Conservation (phyloP, 148 eudicot species). For the Chenopodium formosanum region DNA sequence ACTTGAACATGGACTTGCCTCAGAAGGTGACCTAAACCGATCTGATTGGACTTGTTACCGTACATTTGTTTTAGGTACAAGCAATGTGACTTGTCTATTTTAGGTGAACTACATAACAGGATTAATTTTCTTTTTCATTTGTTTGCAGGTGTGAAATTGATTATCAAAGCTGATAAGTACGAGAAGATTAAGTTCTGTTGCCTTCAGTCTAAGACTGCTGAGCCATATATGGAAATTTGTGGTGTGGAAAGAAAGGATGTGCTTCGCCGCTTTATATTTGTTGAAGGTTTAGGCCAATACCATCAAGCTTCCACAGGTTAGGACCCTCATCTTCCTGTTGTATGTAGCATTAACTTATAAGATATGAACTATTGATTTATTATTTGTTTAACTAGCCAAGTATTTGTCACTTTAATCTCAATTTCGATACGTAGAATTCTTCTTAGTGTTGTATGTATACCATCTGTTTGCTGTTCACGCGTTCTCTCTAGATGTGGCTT, state of each 20-base stretch:
- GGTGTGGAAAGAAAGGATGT: slow-evolving; percentile 78
- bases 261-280: slow-evolving; percentile 78
- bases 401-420: background rate
- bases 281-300: slow-evolving; percentile 78
- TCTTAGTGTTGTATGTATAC: too few relatives aligned
- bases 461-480: background rate
- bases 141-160: slow-evolving; percentile 82
- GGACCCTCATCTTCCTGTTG: background rate
- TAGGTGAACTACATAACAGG: background rate
- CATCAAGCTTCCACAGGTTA: slow-evolving; percentile 93
- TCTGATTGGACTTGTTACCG: background rate
- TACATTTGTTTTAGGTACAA: too few relatives aligned
- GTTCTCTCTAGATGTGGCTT: background rate
- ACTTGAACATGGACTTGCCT: background rate
- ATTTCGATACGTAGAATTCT: too few relatives aligned
- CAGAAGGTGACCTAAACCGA: background rate
- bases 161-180: slow-evolving; percentile 68
- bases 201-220: slow-evolving; percentile 90
- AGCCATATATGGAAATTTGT: slow-evolving; percentile 76
- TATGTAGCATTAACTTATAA: background rate
- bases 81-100: background rate
- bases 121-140: background rate
- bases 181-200: slow-evolving; percentile 89
- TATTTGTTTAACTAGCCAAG: background rate
- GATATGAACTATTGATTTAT: background rate